Conservation (phyloP, 805 yeast genomes). For the Yamadazyma ubonensis region DNA sequence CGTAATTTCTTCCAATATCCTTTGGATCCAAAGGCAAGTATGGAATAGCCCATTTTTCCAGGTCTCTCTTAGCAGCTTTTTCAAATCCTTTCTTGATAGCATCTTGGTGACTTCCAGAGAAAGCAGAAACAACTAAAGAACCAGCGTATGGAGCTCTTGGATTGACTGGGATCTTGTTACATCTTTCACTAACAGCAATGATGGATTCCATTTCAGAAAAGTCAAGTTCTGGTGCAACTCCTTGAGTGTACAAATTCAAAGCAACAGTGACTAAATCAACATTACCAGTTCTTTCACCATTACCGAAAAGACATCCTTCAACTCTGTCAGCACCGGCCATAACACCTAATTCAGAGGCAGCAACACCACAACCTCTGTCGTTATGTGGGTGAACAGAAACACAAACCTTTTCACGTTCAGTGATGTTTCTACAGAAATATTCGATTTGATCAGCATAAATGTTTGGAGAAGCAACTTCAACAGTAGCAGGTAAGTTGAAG, state of each 20-base stretch:
- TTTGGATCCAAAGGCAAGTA: slow-evolving; percentile 79
- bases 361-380: slow-evolving; percentile 83
- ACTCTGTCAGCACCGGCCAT: slow-evolving; percentile 86
- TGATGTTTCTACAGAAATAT: slow-evolving; percentile 63
- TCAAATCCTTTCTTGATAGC: slow-evolving; percentile 68
- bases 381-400: slow-evolving; percentile 76
- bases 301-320: slow-evolving; percentile 80
- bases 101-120: slow-evolving; percentile 72
- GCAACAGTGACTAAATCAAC: slow-evolving; percentile 77
- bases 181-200: slow-evolving; percentile 68
- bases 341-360: slow-evolving; percentile 74
- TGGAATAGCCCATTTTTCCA: slow-evolving; percentile 61
- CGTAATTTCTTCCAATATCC: slow-evolving; percentile 78
- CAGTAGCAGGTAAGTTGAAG: slow-evolving; percentile 79
- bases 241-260: slow-evolving; percentile 74
- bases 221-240: slow-evolving; percentile 69
- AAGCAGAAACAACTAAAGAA: slow-evolving; percentile 74
- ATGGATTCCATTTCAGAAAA: slow-evolving; percentile 66
- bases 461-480: slow-evolving; percentile 74
- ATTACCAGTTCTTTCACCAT: slow-evolving; percentile 85
- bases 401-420: slow-evolving; percentile 68
- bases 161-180: slow-evolving; percentile 73
- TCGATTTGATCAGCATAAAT: slow-evolving; percentile 80
- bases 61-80: slow-evolving; percentile 44
- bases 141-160: slow-evolving; percentile 83